phyloP scores from a whole-genome alignment of 2,329 filamentous ascomycete species.

The Pseudocercospora musae region DNA sequence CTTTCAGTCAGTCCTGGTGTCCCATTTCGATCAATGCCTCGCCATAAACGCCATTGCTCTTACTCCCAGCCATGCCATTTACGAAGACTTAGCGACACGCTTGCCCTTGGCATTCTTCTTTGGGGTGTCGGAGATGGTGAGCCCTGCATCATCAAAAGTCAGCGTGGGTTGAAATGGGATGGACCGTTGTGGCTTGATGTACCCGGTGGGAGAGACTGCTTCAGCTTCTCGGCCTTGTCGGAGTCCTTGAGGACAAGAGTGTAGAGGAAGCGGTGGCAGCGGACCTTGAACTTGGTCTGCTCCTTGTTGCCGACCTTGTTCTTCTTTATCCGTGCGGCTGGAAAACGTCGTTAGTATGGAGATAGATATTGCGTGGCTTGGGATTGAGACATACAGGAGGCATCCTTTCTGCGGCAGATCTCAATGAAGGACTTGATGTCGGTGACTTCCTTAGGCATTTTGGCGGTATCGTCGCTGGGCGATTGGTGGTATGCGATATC shows the following conservation, averaged over 20 bases:
- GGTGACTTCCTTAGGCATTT: slow-evolving; percentile 95
- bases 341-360: slow-evolving; percentile 11
- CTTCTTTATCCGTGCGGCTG: slow-evolving; percentile 68
- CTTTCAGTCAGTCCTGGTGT: not conserved
- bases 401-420: slow-evolving; percentile 99
- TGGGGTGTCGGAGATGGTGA: slow-evolving; percentile 58
- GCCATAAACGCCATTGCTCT: slow-evolving; percentile 12
- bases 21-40: slow-evolving; percentile 9
- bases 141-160: slow-evolving; percentile 41
- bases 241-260: slow-evolving; percentile 97
- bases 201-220: slow-evolving; percentile 98
- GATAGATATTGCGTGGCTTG: not conserved
- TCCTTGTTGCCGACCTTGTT: slow-evolving; percentile 68
- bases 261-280: slow-evolving; percentile 89
- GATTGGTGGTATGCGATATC: slow-evolving; percentile 7
- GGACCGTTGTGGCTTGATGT: slow-evolving; percentile 35
- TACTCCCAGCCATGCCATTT: slow-evolving; percentile 5
- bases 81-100: slow-evolving; percentile 38
- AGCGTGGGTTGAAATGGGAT: not conserved
- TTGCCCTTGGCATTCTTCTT: slow-evolving; percentile 62
- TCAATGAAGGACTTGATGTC: slow-evolving; percentile 99
- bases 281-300: slow-evolving; percentile 99
- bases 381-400: slow-evolving; percentile 74
- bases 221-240: slow-evolving; percentile 99
- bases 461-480: slow-evolving; percentile 48